Evolutionary conservation across 1,284 basidiomycete genomes (phyloP).

Genomic region (Ustilago bromivora): DNA sequence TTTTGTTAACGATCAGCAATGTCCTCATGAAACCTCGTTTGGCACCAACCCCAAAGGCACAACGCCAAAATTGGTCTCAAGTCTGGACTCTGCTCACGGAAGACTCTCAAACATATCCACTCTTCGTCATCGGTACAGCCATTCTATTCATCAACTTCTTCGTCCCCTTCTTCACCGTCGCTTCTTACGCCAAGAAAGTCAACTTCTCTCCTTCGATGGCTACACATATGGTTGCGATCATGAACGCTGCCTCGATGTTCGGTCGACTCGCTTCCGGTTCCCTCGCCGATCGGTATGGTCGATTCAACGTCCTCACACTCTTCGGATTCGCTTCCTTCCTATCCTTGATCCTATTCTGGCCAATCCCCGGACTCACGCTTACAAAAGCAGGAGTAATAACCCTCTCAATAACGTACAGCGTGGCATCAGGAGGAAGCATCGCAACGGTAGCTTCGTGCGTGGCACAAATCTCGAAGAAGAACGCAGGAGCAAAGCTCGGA

Average conservation of each 20-base stretch:
- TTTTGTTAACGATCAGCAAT: slow-evolving; percentile 40
- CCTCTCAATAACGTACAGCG: slow-evolving; percentile 32
- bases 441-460: slow-evolving; percentile 39
- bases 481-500: slow-evolving; percentile 34
- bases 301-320: slow-evolving; percentile 42
- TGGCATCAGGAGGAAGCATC: slow-evolving; percentile 42
- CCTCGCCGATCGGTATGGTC: slow-evolving; percentile 35
- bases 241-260: slow-evolving; percentile 42
- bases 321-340: slow-evolving; percentile 32
- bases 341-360: slow-evolving; percentile 40
- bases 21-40: slow-evolving; percentile 38
- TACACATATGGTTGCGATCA: slow-evolving; percentile 42
- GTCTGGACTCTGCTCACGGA: slow-evolving; percentile 22
- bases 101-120: slow-evolving; percentile 27
- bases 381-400: slow-evolving; percentile 42
- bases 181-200: slow-evolving; percentile 43
- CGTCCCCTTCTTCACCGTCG: slow-evolving; percentile 50
- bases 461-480: slow-evolving; percentile 30
- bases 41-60: slow-evolving; percentile 11
- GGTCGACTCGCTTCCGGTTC: slow-evolving; percentile 42
- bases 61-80: slow-evolving; percentile 38
- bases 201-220: slow-evolving; percentile 30
- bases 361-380: slow-evolving; percentile 36
- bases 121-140: slow-evolving; percentile 38
- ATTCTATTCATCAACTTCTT: slow-evolving; percentile 54